These are phyloP conservation scores for Triticum dicoccoides DNA, from an alignment of 176 grass and related monocot genomes.

Conservation along the genomic window DNA sequence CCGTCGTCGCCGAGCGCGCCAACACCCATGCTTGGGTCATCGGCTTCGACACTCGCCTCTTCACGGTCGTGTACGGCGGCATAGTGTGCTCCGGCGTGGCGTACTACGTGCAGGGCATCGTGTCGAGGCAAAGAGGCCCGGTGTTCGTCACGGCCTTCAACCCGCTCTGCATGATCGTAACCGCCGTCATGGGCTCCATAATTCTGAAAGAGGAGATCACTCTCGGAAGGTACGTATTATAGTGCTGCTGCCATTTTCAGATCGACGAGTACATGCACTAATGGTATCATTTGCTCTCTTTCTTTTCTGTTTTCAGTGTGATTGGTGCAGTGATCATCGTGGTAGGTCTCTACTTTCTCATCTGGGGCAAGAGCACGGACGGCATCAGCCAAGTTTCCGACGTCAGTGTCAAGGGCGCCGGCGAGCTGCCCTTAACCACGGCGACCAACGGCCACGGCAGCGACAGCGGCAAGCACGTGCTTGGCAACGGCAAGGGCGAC, in stretches of 20 bases:
- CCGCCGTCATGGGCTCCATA: too few species aligned
- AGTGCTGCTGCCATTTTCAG: background rate
- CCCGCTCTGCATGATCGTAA: background rate
- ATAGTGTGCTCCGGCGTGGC: too few species aligned
- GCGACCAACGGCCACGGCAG: constrained; percentile 22
- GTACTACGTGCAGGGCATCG: too few species aligned
- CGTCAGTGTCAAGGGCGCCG: constrained; percentile 24
- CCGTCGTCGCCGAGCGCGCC: constrained; percentile 53
- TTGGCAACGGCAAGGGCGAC: background rate
- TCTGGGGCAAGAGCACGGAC: constrained; percentile 90
- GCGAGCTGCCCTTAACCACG: constrained; percentile 49
- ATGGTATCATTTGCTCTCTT: background rate
- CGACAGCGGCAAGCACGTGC: constrained; percentile 33
- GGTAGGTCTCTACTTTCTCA: constrained; percentile 72
- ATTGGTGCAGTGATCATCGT: constrained; percentile 91
- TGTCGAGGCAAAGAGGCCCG: constrained; percentile 44
- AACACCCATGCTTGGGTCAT: constrained; percentile 37
- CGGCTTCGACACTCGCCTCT: too few species aligned
- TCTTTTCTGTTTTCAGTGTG: constrained; percentile 43
- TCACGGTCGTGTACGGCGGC: too few species aligned
- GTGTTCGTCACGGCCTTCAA: constrained; percentile 92
- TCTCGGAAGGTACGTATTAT: constrained; percentile 53
- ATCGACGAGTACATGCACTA: background rate
- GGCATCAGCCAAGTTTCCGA: constrained; percentile 13
- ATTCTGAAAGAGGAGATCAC: constrained; percentile 45